Percentiles rank a stretch among this genome's conserved stretches.
phyloP scores from a whole-genome alignment of 2,329 filamentous ascomycete species.

The Parascedosporium putredinis region DNA sequence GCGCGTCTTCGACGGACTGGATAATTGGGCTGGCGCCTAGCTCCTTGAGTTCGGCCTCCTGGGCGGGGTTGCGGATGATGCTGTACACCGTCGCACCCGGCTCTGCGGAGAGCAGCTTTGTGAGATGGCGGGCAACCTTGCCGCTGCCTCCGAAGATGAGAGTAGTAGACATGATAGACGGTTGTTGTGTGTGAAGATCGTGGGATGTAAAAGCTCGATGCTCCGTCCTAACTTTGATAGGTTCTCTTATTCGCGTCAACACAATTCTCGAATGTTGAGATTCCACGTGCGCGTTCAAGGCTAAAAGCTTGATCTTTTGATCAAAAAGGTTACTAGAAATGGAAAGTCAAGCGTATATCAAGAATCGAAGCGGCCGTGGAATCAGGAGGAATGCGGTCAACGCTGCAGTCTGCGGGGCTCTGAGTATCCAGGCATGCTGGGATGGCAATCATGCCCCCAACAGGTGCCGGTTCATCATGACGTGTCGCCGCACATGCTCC shows the following conservation, averaged over 20 bases:
- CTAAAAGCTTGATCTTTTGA: no score
- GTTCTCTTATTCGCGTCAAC: no score
- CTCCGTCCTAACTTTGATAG: no score
- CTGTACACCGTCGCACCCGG: slow-evolving; percentile 15
- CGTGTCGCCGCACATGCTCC: neutral
- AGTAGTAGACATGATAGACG: slow-evolving; percentile 12
- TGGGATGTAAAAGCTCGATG: neutral
- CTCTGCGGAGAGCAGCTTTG: slow-evolving; percentile 12
- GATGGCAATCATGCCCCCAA: no score
- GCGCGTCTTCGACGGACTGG: slow-evolving; percentile 28
- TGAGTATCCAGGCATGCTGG: no score
- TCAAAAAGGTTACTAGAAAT: no score
- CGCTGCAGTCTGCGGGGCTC: no score
- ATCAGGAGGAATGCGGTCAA: no score
- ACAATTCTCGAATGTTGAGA: no score
- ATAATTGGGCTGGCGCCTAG: slow-evolving; percentile 31
- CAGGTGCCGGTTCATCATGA: neutral
- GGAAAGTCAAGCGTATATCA: no score
- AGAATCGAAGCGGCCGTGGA: no score
- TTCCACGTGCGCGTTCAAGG: no score
- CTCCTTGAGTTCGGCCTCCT: slow-evolving; percentile 22
- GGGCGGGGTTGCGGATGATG: slow-evolving; percentile 20
- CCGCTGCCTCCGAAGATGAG: slow-evolving; percentile 18
- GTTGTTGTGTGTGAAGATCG: neutral
- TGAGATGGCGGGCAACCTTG: slow-evolving; percentile 16